Percentiles rank a stretch among this genome's conserved stretches.
phyloP scores from a whole-genome alignment of 768 basidiomycete genomes.

The Leucogyrophana mollusca region DNA sequence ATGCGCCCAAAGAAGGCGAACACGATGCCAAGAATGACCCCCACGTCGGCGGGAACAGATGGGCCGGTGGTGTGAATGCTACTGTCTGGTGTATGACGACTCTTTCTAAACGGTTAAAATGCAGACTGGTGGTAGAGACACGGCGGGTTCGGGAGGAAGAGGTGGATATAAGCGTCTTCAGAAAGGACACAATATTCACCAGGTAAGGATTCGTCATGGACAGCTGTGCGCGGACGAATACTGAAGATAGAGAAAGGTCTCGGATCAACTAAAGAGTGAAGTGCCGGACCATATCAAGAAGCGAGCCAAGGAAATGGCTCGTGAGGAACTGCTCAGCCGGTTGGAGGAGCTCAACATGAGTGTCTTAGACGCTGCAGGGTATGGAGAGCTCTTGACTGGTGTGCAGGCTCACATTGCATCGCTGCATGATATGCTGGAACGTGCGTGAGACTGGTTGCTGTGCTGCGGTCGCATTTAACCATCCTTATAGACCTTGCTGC shows the following conservation, averaged over 20 bases:
- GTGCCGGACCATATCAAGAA: slow-evolving; percentile 63
- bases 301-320: slow-evolving; percentile 65
- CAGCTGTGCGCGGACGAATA: background rate
- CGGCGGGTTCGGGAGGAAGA: slow-evolving; percentile 64
- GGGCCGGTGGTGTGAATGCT: slow-evolving; percentile 55
- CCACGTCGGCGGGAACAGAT: slow-evolving; percentile 63
- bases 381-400: slow-evolving; percentile 48
- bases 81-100: slow-evolving; percentile 8
- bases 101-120: background rate
- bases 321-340: slow-evolving; percentile 56
- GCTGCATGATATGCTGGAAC: slow-evolving; percentile 59
- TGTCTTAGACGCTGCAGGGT: slow-evolving; percentile 51
- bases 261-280: slow-evolving; percentile 52
- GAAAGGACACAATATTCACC: slow-evolving; percentile 63
- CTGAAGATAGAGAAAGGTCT: slow-evolving; percentile 31
- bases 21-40: slow-evolving; percentile 54
- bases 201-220: slow-evolving; percentile 31
- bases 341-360: slow-evolving; percentile 66
- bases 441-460: slow-evolving; percentile 35
- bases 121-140: slow-evolving; percentile 64
- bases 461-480: background rate
- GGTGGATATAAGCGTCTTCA: slow-evolving; percentile 67
- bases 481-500: slow-evolving; percentile 53
- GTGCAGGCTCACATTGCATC: slow-evolving; percentile 62
- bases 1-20: slow-evolving; percentile 59